Evolutionary conservation across 1,284 basidiomycete genomes (phyloP).

Genomic region (Rhodotorula sp.): DNA sequence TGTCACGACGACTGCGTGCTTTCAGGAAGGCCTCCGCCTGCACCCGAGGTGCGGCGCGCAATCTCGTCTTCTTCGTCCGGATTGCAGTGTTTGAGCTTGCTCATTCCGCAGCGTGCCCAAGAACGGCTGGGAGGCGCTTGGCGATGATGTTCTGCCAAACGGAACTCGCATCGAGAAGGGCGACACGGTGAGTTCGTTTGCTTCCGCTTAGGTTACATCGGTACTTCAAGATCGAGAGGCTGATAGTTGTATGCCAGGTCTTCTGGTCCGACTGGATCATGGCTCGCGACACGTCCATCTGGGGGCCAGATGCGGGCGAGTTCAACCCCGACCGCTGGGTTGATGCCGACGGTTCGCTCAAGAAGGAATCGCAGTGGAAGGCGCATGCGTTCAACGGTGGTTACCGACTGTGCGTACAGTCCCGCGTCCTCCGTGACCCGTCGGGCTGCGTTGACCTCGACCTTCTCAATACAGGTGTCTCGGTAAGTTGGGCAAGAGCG

Average conservation of each 20-base stretch:
- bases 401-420: constrained; percentile 24
- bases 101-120: constrained; percentile 7
- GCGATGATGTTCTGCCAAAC: constrained; percentile 38
- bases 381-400: constrained; percentile 43
- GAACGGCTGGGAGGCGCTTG: constrained; percentile 27
- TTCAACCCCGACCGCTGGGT: constrained; percentile 43
- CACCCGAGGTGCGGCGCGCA: constrained; percentile 30
- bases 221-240: no score
- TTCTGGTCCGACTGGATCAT: constrained; percentile 39
- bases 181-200: constrained; percentile 15
- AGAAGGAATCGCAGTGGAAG: constrained; percentile 37
- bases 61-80: neutral
- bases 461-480: no score
- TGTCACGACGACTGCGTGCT: constrained; percentile 23
- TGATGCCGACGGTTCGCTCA: constrained; percentile 30
- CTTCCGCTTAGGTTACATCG: neutral
- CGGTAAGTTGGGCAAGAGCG: no score
- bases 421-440: no score
- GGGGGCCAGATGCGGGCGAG: constrained; percentile 39
- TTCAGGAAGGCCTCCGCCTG: constrained; percentile 39
- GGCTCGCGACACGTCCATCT: constrained; percentile 29
- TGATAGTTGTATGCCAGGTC: neutral
- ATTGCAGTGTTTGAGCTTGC: neutral
- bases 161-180: constrained; percentile 38
- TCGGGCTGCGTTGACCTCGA: no score